These are phyloP conservation scores for Camellia japonica DNA, from an alignment of 148 eudicot species.

Conservation along the genomic window DNA sequence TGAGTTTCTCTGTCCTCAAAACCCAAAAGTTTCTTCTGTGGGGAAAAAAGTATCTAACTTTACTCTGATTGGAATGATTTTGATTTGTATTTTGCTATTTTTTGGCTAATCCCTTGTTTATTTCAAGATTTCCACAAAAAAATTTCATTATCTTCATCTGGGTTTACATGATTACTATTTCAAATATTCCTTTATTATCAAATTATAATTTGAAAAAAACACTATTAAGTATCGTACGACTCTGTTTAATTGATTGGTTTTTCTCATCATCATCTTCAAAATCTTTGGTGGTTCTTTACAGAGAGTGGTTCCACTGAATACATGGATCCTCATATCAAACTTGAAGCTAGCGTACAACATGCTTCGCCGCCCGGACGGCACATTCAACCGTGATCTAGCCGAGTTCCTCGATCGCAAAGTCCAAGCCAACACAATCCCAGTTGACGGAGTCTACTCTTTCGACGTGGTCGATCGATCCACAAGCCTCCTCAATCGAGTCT, in stretches of 20 bases:
- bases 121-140: not conserved
- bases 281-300: constrained; percentile 18
- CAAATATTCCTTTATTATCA: too few relatives aligned
- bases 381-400: constrained; percentile 62
- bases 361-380: constrained; percentile 75
- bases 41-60: not conserved
- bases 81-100: not conserved
- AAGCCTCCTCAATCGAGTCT: constrained; percentile 54
- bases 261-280: not conserved
- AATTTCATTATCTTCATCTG: too few relatives aligned
- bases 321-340: constrained; percentile 84
- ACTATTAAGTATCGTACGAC: not conserved
- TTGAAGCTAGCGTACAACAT: constrained; percentile 77
- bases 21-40: constrained; percentile 12
- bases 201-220: too few relatives aligned
- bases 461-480: constrained; percentile 61
- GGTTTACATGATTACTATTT: too few relatives aligned
- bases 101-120: constrained; percentile 4
- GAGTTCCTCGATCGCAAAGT: constrained; percentile 82
- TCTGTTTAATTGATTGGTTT: constrained; percentile 8
- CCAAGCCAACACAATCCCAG: constrained; percentile 54
- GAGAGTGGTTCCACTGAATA: constrained; percentile 76
- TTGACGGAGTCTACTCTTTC: constrained; percentile 65
- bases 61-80: constrained; percentile 13
- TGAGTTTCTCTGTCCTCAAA: constrained; percentile 17